A percentile compares a stretch with the other conserved stretches of the same genome.
Evolutionary conservation across 2,329 filamentous ascomycete genomes (phyloP).

Genomic region (Coniella lustricola): DNA sequence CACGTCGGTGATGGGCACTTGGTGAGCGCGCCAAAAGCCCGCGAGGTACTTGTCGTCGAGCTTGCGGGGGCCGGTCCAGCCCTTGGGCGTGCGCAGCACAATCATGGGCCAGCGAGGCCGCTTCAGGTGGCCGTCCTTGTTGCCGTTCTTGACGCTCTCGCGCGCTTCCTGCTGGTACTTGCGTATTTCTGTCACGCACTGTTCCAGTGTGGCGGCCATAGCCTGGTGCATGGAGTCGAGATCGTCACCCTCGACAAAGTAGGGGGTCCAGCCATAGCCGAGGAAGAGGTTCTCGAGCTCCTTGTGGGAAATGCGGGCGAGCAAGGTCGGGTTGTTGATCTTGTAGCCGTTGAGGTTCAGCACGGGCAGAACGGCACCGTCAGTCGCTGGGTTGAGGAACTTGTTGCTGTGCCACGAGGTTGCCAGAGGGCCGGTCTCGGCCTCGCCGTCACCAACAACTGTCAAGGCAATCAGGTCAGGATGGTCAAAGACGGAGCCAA

Average conservation of each 20-base stretch:
- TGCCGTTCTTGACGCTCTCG: conserved; percentile 58
- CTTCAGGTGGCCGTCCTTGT: conserved; percentile 10
- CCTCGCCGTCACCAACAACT: conserved; percentile 74
- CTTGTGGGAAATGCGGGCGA: conserved; percentile 66
- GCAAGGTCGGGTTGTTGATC: conserved; percentile 72
- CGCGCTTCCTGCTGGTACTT: conserved; percentile 65
- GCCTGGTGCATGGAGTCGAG: conserved; percentile 71
- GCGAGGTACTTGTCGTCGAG: conserved; percentile 63
- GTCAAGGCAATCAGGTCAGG: conserved; percentile 68
- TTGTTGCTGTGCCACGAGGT: conserved; percentile 79
- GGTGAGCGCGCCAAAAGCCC: conserved; percentile 74
- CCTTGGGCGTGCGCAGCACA: conserved; percentile 68
- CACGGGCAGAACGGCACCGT: conserved; percentile 70
- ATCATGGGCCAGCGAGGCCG: conserved; percentile 75
- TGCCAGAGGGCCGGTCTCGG: conserved; percentile 73
- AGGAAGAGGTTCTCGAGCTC: conserved; percentile 63
- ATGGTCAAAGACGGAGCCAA: conserved; percentile 69
- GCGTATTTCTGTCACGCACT: conserved; percentile 62
- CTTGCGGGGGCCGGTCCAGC: conserved; percentile 70
- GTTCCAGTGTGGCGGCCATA: conserved; percentile 70
- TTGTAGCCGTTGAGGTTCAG: conserved; percentile 80
- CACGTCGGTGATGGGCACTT: conserved; percentile 69
- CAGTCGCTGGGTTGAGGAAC: conserved; percentile 71
- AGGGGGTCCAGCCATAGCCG: conserved; percentile 73
- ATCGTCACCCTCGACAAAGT: conserved; percentile 73